Percentiles rank a stretch among this genome's conserved stretches.
phyloP scores from a whole-genome alignment of 345 rosid genomes.

The Sisymbrium irio region DNA sequence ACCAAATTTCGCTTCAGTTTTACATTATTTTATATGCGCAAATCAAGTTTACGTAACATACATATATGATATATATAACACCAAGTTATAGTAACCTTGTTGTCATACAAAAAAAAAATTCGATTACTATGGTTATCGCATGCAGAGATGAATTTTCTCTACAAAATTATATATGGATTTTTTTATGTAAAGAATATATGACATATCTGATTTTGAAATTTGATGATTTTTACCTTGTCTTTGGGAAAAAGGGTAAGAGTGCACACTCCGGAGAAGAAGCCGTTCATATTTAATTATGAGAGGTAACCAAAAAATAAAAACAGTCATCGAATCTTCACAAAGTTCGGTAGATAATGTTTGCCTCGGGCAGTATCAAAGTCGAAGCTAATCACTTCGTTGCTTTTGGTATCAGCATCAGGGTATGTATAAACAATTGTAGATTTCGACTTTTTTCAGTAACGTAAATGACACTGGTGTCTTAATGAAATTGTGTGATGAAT shows the following conservation, averaged over 20 bases:
- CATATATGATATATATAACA: not conserved
- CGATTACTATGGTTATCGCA: not conserved
- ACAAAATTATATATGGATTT: not conserved
- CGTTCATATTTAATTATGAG: constrained; percentile 84
- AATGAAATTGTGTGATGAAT: not conserved
- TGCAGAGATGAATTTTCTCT: not conserved
- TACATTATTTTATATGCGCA: not conserved
- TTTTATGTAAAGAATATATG: not conserved
- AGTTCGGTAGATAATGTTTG: constrained; percentile 58
- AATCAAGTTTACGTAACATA: not conserved
- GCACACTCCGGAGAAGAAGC: constrained; percentile 61
- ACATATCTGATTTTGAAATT: not conserved
- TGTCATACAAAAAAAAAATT: not conserved
- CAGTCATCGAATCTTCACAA: constrained; percentile 51
- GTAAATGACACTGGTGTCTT: not conserved
- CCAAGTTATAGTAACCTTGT: not conserved
- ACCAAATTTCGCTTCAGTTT: not conserved
- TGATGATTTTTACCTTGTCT: not conserved
- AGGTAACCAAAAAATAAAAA: constrained; percentile 86
- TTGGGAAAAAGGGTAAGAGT: constrained; percentile 60
- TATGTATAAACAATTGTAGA: constrained; percentile 22
- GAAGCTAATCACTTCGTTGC: constrained; percentile 69
- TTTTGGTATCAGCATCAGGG: constrained; percentile 86
- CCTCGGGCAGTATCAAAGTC: constrained; percentile 65
- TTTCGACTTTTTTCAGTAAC: not conserved